Conservation (phyloP, 2,329 filamentous ascomycete species). For the Botrytis pseudocinerea region DNA sequence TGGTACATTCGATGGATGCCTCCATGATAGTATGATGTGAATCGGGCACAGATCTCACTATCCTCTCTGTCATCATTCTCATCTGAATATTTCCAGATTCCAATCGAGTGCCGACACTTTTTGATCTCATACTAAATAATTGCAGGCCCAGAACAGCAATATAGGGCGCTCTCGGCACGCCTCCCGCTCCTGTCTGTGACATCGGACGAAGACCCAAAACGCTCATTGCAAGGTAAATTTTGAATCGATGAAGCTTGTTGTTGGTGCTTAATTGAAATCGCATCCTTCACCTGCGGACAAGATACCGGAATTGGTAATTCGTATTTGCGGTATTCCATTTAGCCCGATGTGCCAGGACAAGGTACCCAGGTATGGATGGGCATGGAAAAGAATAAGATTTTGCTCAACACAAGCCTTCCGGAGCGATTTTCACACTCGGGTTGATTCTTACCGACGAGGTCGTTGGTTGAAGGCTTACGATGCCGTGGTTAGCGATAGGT, state of each 20-base stretch:
- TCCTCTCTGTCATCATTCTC: neutral
- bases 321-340: neutral
- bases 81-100: constrained; percentile 1
- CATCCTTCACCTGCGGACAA: neutral
- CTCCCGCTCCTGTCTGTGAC: neutral
- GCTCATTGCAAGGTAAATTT: neutral
- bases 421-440: neutral
- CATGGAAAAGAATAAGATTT: neutral
- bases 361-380: neutral
- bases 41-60: constrained; percentile 13
- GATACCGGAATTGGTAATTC: neutral
- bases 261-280: neutral
- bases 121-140: neutral
- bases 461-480: neutral
- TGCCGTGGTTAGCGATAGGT: neutral
- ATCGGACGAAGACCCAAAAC: neutral
- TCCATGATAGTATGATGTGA: neutral
- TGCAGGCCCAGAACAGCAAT: neutral
- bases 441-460: neutral
- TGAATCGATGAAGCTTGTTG: neutral
- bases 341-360: too few relatives aligned
- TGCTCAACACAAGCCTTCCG: neutral
- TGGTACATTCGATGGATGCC: neutral
- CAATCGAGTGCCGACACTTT: constrained; percentile 4
- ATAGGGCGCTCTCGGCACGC: neutral